phyloP scores from a whole-genome alignment of 768 basidiomycete genomes.

The Russula ochroleuca region DNA sequence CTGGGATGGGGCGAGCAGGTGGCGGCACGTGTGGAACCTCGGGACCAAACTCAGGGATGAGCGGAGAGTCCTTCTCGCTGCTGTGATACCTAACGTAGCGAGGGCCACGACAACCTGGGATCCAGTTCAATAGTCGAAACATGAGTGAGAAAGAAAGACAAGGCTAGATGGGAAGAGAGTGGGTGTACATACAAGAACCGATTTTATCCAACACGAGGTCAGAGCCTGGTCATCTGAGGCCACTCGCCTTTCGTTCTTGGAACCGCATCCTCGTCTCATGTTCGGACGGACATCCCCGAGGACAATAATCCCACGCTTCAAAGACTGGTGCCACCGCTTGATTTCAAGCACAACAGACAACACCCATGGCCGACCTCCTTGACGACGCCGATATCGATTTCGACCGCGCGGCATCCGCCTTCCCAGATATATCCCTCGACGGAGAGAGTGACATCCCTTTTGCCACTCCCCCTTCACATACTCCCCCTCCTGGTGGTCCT shows the following conservation, averaged over 20 bases:
- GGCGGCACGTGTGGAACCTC: conserved; percentile 11
- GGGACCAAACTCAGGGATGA: conserved; percentile 8
- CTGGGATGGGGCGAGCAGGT: conserved; percentile 5
- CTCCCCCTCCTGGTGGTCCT: conserved; percentile 32
- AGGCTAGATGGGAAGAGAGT: neutral
- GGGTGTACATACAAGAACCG: conserved; percentile 17
- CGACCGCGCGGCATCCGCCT: conserved; percentile 74
- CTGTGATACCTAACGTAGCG: conserved; percentile 8
- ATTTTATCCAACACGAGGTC: conserved; percentile 21
- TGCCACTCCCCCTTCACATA: conserved; percentile 35
- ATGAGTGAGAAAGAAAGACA: neutral
- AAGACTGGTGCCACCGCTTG: neutral
- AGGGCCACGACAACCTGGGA: conserved; percentile 21
- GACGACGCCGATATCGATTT: conserved; percentile 64
- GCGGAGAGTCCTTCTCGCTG: conserved; percentile 6
- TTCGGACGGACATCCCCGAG: neutral
- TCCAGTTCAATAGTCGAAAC: conserved; percentile 16
- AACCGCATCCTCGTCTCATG: neutral
- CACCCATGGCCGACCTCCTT: conserved; percentile 37
- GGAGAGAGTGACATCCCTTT: conserved; percentile 53
- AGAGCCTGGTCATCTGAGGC: conserved; percentile 15
- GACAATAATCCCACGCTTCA: neutral
- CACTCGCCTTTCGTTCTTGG: neutral
- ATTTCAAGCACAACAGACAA: neutral
- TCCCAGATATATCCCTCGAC: conserved; percentile 81